Base-by-base conservation (phyloP, 495 filamentous ascomycete genomes). In the Penicillium silybi region DNA sequence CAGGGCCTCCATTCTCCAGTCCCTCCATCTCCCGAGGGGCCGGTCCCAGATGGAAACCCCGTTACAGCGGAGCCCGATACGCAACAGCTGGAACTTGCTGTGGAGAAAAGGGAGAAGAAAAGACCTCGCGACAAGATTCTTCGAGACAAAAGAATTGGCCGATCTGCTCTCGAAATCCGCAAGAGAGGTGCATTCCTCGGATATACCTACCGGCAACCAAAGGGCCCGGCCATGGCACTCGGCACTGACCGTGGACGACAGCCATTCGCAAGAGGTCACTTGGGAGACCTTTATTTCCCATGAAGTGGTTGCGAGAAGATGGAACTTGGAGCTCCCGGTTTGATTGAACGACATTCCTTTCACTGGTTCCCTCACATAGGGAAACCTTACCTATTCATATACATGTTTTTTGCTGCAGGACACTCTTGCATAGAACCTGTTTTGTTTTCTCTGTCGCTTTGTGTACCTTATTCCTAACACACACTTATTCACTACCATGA, bases 101-200 rank as follows among this genome's bases (percentile, higher is more conserved):
- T 59, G 42, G 70, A 60, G 20, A 48, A 65, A 35, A 86, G 80
- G 59, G 80, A 85, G 57, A 82, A 77, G 56, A 87, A 86, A 65
- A 70, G 92, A 49, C 80, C 92, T 3, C 76, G 90, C 10, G 92
- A 97, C 57, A 84, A 83, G 61, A 67, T 96, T 47, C 68, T 97
- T 41, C 70, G 92, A 32, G 92, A 97, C 65, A 74, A 73, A 37
- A 66, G 74, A 13, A 76, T 85, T 2, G 81, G 79, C 10, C 75
- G 71, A 46, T 78, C 77, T 17, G 89, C 83, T 1, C 68, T 97
- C 58, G 86, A 91, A 48, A 77, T 92, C 48, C 79, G 92, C 52
- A 91, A 90, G 65, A 80, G 73, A 68, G 86, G 79, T 9, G 89
- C 89, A 2, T 96, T 96, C 68, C 65, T 91, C 46, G 92, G 92